Conservation (phyloP, 768 basidiomycete genomes). For the Trametes cinnabarina region DNA sequence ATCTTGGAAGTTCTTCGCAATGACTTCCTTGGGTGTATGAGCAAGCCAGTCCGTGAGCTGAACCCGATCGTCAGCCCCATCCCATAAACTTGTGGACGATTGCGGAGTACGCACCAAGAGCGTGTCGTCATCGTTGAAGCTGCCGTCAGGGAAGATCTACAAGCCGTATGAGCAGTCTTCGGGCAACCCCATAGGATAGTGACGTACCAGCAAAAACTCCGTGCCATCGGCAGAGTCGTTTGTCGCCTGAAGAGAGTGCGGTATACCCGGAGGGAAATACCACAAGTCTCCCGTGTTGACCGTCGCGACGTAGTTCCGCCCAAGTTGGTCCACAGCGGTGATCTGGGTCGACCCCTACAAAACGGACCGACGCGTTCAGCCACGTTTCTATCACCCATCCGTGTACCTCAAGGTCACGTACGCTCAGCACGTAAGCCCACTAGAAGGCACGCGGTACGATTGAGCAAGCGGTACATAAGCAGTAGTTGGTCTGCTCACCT, state of each 20-base stretch:
- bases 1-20: slow-evolving; percentile 52
- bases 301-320: slow-evolving; percentile 48
- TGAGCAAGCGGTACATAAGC: not conserved
- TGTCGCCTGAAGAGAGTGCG: slow-evolving; percentile 55
- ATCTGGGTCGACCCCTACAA: slow-evolving; percentile 47
- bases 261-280: slow-evolving; percentile 57
- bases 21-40: slow-evolving; percentile 54
- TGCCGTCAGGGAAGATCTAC: slow-evolving; percentile 51
- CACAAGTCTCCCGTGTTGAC: slow-evolving; percentile 52
- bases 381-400: not conserved
- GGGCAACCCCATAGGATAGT: not conserved
- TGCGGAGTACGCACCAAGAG: slow-evolving; percentile 40
- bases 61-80: not conserved
- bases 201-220: slow-evolving; percentile 49
- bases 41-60: slow-evolving; percentile 55
- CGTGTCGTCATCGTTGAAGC: slow-evolving; percentile 51
- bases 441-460: not conserved
- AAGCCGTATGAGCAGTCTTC: not conserved
- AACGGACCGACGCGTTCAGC: not conserved
- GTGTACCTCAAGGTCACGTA: not conserved
- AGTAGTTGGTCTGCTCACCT: slow-evolving; percentile 11
- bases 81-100: not conserved
- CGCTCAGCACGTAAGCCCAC: slow-evolving; percentile 37
- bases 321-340: slow-evolving; percentile 46
- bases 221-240: slow-evolving; percentile 43